Base-by-base conservation (phyloP, 2,329 filamentous ascomycete species). In the Coleophoma eucalyptorum region DNA sequence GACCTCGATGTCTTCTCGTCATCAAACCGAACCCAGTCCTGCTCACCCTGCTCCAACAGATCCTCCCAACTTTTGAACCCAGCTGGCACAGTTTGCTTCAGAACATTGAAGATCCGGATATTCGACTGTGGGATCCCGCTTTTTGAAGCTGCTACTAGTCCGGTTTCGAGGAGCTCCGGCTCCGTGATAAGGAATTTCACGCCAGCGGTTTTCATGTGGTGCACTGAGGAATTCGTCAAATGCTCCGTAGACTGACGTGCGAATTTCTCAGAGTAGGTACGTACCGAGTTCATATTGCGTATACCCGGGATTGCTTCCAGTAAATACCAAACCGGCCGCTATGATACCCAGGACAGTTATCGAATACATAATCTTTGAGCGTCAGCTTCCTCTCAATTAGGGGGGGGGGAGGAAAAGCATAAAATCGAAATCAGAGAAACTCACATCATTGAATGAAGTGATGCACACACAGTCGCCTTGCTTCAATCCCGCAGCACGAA, bases 401-500 rank as follows among this genome's bases (percentile, higher is more conserved):
- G 51, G 8, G 12, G 10, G 5, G 12, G 37, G 15, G n/a, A n/a
- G n/a, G n/a, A n/a, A n/a, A n/a, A n/a, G n/a, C 11, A 12, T 48
- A 15, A 16, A 46, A 12, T 11, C 18, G 16, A 38, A 42, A 7
- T 26, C 26, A 26, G 6, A 3, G 26, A 26, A 26, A 26, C 54
- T 41, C 51, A 65, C 61, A 53, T 65, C 59, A 50, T 65, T 65
- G 49, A 62, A 64, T 12, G 59, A 62, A 46, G 59, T 49, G 33
- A 65, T 47, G 37, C 62, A 65, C 8, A 64, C 59, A 46, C 62
- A 65, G 50, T 65, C 63, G 26, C 59, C 60, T 31, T 56, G 56
- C 40, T 58, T 51, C 16, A 65, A 46, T 0, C 61, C 62, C 19
- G 56, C 52, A 5, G 58, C 55, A 38, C 61, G 59, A 26, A 66